These are phyloP conservation scores for Ophiostoma sp. DNA, from an alignment of 2,329 filamentous ascomycete species.

Conservation along the genomic window DNA sequence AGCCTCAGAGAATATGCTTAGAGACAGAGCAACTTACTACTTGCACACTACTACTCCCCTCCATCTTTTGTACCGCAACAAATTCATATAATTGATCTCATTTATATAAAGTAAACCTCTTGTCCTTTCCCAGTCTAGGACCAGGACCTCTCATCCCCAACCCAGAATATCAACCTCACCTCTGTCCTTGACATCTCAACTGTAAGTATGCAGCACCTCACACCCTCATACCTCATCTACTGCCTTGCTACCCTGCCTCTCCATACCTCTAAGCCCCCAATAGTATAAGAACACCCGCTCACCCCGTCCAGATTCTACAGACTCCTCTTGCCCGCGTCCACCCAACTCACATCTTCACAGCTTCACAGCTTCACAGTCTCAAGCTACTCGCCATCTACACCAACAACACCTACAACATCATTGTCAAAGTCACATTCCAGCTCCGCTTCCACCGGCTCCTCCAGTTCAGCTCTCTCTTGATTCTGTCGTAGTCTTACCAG, in stretches of 20 bases:
- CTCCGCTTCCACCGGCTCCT: neutral
- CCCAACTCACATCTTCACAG: no score
- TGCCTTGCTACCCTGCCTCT: neutral
- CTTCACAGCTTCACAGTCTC: neutral
- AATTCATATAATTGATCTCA: neutral
- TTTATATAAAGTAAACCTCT: neutral
- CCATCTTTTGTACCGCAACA: no score
- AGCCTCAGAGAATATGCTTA: neutral
- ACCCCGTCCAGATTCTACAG: neutral
- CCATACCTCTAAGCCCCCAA: neutral
- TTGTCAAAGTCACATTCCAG: neutral
- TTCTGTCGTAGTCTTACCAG: neutral
- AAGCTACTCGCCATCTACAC: neutral
- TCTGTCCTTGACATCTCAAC: neutral
- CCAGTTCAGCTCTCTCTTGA: neutral
- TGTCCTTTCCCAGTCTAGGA: neutral
- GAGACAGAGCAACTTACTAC: neutral
- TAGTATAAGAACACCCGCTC: constrained; percentile 6
- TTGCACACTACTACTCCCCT: neutral
- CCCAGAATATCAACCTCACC: neutral
- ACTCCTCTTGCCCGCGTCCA: neutral
- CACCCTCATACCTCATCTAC: neutral
- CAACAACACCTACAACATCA: neutral
- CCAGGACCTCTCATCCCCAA: neutral
- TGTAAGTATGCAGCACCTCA: neutral